phyloP scores from a whole-genome alignment of 2,329 filamentous ascomycete species.

The Gnomoniopsis smithogilvyi region DNA sequence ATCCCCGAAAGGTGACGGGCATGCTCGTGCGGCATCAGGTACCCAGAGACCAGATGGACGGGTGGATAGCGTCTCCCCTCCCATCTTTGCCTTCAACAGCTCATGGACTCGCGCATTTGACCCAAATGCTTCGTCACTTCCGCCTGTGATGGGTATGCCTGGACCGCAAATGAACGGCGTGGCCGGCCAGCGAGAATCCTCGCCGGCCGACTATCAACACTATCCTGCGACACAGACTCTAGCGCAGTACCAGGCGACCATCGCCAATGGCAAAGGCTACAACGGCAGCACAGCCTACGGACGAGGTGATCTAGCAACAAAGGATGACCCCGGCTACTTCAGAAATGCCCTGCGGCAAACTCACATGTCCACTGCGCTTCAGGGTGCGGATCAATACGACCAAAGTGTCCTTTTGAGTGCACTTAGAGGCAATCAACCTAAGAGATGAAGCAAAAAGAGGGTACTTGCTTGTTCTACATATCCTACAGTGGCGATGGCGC shows the following conservation, averaged over 20 bases:
- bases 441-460: slow-evolving; percentile 9
- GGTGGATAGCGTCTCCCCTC: slow-evolving; percentile 12
- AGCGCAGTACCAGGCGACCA: slow-evolving; percentile 4
- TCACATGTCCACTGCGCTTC: slow-evolving; percentile 15
- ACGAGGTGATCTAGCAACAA: slow-evolving; percentile 14
- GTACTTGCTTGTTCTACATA: not conserved
- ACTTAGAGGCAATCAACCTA: slow-evolving; percentile 11
- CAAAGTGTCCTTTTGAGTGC: slow-evolving; percentile 21
- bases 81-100: slow-evolving; percentile 11
- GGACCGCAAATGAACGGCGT: slow-evolving; percentile 7
- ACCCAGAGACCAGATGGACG: not conserved
- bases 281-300: slow-evolving; percentile 23
- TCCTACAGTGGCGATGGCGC: not conserved
- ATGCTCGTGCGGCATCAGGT: not conserved
- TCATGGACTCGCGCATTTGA: slow-evolving; percentile 27
- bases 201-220: slow-evolving; percentile 7
- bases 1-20: slow-evolving; percentile 4
- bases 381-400: slow-evolving; percentile 22
- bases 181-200: slow-evolving; percentile 5
- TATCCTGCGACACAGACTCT: not conserved
- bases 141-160: slow-evolving; percentile 28
- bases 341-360: slow-evolving; percentile 20
- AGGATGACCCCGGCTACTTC: slow-evolving; percentile 23
- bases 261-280: slow-evolving; percentile 19
- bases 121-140: slow-evolving; percentile 25